phyloP scores from a whole-genome alignment of 164 flowering plant species.

The Nymphaea colorata region DNA sequence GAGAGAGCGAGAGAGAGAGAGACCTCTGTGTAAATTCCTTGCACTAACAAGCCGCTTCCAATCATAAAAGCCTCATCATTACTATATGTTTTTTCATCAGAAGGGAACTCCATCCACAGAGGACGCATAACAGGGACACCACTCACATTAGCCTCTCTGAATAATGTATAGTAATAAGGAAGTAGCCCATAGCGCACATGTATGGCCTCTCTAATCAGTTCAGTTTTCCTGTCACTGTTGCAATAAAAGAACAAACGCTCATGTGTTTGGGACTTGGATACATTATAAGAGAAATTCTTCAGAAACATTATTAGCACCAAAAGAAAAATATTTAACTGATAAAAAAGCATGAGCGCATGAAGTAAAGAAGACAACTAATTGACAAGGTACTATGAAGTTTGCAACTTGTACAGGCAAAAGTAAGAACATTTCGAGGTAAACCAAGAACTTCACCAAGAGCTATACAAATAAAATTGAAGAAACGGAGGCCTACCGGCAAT shows the following conservation, averaged over 20 bases:
- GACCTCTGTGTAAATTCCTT: conserved; percentile 85
- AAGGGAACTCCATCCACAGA: conserved; percentile 99
- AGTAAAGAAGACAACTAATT: background rate
- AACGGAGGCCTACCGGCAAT: too few species aligned
- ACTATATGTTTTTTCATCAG: conserved; percentile 71
- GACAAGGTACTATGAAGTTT: background rate
- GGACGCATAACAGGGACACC: conserved; percentile 93
- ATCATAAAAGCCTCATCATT: conserved; percentile 98
- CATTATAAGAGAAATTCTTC: too few species aligned
- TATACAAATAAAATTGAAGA: too few species aligned
- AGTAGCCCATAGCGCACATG: conserved; percentile 68
- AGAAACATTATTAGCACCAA: too few species aligned
- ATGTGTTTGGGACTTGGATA: too few species aligned
- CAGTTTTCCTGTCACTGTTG: conserved; percentile 68
- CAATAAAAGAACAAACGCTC: background rate
- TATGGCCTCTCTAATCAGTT: conserved; percentile 78
- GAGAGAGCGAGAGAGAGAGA: background rate
- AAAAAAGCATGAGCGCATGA: background rate
- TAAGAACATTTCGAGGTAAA: too few species aligned
- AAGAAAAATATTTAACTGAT: background rate
- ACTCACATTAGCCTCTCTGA: conserved; percentile 70
- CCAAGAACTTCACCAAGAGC: too few species aligned
- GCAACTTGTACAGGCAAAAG: background rate
- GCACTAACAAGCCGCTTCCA: conserved; percentile 80
- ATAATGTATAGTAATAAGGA: conserved; percentile 89